Conservation (phyloP, 805 yeast genomes). For the Hagleromyces aurorensis region DNA sequence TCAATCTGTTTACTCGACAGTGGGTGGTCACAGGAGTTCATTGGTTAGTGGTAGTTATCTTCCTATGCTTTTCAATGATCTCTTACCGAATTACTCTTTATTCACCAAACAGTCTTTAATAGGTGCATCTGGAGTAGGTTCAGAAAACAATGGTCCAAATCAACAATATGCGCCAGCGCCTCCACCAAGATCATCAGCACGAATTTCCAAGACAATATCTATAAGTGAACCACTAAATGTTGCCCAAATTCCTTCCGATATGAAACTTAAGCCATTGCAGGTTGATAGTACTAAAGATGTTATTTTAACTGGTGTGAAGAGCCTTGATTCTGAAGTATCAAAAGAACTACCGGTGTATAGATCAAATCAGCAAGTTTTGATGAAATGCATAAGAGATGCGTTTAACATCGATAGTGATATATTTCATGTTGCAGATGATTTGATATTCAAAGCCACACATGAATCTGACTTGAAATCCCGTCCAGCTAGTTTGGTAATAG, state of each 20-base stretch:
- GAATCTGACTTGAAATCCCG: constrained; percentile 32
- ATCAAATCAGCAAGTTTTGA: constrained; percentile 40
- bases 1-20: constrained; percentile 19
- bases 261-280: too few species aligned
- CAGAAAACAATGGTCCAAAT: constrained; percentile 7
- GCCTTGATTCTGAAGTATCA: constrained; percentile 34
- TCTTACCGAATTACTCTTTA: constrained; percentile 46
- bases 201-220: constrained; percentile 11
- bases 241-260: neutral
- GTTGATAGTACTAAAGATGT: too few species aligned
- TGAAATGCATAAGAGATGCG: constrained; percentile 52
- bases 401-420: constrained; percentile 53
- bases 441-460: constrained; percentile 50
- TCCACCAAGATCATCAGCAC: constrained; percentile 21
- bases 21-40: constrained; percentile 48
- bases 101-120: constrained; percentile 46
- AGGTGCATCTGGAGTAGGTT: constrained; percentile 42
- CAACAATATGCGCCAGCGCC: too few species aligned
- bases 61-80: constrained; percentile 56
- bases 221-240: constrained; percentile 9
- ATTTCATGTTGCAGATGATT: constrained; percentile 45
- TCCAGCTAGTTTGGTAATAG: constrained; percentile 41
- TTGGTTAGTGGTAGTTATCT: constrained; percentile 54
- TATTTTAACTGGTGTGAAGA: constrained; percentile 40
- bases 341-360: constrained; percentile 21